phyloP scores from a whole-genome alignment of 2,329 filamentous ascomycete species.

The Monilinia vaccinii-corymbosi region DNA sequence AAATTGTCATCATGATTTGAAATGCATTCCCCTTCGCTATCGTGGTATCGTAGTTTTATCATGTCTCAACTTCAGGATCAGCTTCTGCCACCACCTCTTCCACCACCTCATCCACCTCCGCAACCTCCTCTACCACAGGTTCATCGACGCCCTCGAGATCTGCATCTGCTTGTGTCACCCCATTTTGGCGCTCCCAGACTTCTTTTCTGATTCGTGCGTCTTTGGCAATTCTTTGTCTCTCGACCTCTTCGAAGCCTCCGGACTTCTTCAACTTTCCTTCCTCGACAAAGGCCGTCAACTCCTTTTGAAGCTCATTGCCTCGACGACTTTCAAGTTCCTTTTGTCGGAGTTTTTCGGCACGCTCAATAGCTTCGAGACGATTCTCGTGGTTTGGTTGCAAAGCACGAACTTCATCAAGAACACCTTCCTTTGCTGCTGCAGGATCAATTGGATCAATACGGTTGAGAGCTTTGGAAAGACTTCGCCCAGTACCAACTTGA shows the following conservation, averaged over 20 bases:
- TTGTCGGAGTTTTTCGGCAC: slow-evolving; percentile 86
- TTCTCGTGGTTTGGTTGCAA: slow-evolving; percentile 91
- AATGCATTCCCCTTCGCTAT: not conserved
- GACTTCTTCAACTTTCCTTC: slow-evolving; percentile 93
- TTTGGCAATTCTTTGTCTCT: slow-evolving; percentile 72
- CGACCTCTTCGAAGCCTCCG: slow-evolving; percentile 88
- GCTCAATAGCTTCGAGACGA: slow-evolving; percentile 87
- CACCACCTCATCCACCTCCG: not conserved
- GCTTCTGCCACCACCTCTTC: not conserved
- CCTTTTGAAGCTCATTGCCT: slow-evolving; percentile 66
- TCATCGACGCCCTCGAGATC: not conserved
- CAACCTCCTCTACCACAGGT: not conserved
- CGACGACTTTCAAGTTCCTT: slow-evolving; percentile 74
- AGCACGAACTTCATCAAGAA: slow-evolving; percentile 87
- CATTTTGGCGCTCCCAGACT: slow-evolving; percentile 61
- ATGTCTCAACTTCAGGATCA: not conserved
- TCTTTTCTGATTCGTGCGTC: slow-evolving; percentile 81
- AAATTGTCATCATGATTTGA: not conserved
- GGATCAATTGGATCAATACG: slow-evolving; percentile 54
- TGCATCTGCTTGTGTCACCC: slow-evolving; percentile 31
- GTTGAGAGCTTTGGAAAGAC: slow-evolving; percentile 46
- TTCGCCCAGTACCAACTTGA: slow-evolving; percentile 41
- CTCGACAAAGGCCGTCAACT: slow-evolving; percentile 75
- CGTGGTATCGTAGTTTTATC: slow-evolving; percentile 1
- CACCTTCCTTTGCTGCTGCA: slow-evolving; percentile 75